Percentiles rank a stretch among this genome's conserved stretches.
Evolutionary conservation across 2,329 filamentous ascomycete genomes (phyloP).

Genomic region (Fusarium sp.): DNA sequence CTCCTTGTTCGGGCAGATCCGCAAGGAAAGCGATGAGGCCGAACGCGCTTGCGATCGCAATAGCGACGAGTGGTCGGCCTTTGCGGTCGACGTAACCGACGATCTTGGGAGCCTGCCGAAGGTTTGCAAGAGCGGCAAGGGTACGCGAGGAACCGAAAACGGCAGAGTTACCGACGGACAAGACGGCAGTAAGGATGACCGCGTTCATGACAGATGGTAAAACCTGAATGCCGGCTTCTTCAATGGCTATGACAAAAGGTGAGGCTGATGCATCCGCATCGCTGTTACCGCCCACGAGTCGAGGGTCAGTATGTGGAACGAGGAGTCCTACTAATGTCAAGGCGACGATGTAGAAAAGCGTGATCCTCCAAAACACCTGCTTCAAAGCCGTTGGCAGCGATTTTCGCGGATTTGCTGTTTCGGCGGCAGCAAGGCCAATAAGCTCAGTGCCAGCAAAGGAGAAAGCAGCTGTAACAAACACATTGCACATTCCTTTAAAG

Average conservation of each 20-base stretch:
- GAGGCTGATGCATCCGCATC: constrained; percentile 77
- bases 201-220: constrained; percentile 91
- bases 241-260: constrained; percentile 92
- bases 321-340: constrained; percentile 82
- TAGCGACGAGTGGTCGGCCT: constrained; percentile 80
- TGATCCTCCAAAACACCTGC: constrained; percentile 95
- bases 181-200: constrained; percentile 89
- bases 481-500: constrained; percentile 82
- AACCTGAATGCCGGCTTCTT: constrained; percentile 80
- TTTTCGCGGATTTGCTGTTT: constrained; percentile 81
- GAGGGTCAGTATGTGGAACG: constrained; percentile 74
- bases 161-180: constrained; percentile 90
- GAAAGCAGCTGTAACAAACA: constrained; percentile 80
- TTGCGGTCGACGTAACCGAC: constrained; percentile 83
- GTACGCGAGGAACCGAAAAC: constrained; percentile 93
- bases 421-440: constrained; percentile 78
- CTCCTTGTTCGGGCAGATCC: constrained; percentile 64
- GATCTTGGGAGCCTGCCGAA: constrained; percentile 79
- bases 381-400: constrained; percentile 87
- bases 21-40: constrained; percentile 83
- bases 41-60: constrained; percentile 70
- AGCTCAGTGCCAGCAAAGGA: constrained; percentile 79
- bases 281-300: constrained; percentile 64
- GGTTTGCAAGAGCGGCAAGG: constrained; percentile 87
- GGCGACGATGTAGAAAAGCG: constrained; percentile 87